Conservation (phyloP, 2,329 filamentous ascomycete species). For the Neurospora crassa region DNA sequence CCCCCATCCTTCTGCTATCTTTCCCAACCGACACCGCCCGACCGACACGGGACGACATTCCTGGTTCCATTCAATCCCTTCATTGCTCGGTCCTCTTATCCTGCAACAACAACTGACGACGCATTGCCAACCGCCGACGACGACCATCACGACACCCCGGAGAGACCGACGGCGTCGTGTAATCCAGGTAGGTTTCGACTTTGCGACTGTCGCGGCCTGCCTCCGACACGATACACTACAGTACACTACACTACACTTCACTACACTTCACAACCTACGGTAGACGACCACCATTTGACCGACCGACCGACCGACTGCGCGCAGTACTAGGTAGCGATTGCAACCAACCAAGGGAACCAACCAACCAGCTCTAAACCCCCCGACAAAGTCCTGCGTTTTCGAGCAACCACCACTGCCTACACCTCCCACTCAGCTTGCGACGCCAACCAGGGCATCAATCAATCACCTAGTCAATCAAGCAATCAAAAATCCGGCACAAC, state of each 20-base stretch:
- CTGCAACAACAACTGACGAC: not conserved
- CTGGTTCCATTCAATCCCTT: not conserved
- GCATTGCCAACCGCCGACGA: not conserved
- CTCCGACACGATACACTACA: not conserved
- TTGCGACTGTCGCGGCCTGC: not conserved
- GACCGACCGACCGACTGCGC: not conserved
- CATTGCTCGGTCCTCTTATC: not conserved
- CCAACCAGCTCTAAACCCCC: not conserved
- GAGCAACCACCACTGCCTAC: not conserved
- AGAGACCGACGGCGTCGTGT: not conserved
- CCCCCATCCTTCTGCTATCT: not conserved
- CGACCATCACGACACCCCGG: not conserved
- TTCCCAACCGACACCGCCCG: not conserved
- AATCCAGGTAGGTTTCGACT: not conserved
- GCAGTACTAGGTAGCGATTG: not conserved
- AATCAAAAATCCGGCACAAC: not conserved
- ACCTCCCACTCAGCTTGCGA: not conserved
- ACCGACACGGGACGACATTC: not conserved
- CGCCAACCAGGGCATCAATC: not conserved
- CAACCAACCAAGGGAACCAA: not conserved
- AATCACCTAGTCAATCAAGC: not conserved
- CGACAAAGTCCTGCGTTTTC: not conserved
- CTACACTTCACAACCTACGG: too few relatives aligned
- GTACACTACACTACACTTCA: too few relatives aligned
- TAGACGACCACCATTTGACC: too few relatives aligned